These are phyloP conservation scores for Gracilaria domingensis DNA, from an alignment of 23 red algal species.

Conservation along the genomic window DNA sequence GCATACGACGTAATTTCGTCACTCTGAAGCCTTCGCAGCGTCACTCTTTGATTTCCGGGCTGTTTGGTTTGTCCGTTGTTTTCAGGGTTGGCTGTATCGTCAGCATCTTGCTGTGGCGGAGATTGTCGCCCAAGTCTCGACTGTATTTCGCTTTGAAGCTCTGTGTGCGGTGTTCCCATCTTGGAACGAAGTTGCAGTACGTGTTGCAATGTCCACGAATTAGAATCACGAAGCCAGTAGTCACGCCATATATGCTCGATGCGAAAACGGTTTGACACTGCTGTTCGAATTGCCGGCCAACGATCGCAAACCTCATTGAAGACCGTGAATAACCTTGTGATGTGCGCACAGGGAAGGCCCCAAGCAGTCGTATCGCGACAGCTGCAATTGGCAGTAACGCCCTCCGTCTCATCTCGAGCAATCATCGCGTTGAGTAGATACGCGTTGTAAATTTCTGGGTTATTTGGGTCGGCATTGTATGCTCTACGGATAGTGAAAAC, in stretches of 20 bases:
- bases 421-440: not conserved
- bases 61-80: too few species aligned
- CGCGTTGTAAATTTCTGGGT: not conserved
- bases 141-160: not conserved
- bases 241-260: not conserved
- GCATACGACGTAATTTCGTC: not conserved
- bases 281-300: not conserved
- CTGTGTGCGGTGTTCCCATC: too few species aligned
- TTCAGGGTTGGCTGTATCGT: too few species aligned
- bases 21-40: not conserved
- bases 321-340: not conserved
- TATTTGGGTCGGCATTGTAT: too few species aligned
- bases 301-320: not conserved
- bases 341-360: not conserved
- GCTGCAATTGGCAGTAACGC: not conserved
- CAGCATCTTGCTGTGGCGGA: not conserved
- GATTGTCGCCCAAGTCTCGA: not conserved
- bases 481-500: too few species aligned
- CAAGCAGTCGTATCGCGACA: not conserved
- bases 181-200: not conserved
- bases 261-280: not conserved
- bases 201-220: not conserved
- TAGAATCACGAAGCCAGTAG: not conserved
- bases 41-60: too few species aligned
- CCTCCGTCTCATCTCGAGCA: not conserved